Evolutionary conservation across 1,139 yeast species (phyloP).

Genomic region (Wickerhamomyces sp.): DNA sequence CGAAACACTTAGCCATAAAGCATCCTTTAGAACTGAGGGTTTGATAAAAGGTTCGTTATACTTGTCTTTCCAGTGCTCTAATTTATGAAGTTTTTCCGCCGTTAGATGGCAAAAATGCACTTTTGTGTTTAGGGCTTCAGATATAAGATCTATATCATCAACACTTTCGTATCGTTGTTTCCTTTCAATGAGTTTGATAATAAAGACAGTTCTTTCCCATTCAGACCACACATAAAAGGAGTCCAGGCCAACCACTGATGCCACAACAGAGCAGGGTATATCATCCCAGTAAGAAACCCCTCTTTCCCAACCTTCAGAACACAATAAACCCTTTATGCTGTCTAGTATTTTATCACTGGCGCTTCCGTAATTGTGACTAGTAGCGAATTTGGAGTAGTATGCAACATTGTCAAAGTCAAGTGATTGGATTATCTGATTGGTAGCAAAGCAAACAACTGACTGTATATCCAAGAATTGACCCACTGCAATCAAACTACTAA

Average conservation of each 20-base stretch:
- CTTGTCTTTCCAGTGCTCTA: constrained; percentile 35
- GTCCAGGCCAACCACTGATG: constrained; percentile 42
- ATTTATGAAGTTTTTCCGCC: constrained; percentile 38
- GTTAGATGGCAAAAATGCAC: constrained; percentile 45
- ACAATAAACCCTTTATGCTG: constrained; percentile 40
- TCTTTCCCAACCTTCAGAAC: constrained; percentile 43
- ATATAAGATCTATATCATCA: constrained; percentile 7
- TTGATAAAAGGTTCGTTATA: constrained; percentile 33
- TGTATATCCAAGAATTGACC: constrained; percentile 45
- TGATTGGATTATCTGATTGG: constrained; percentile 31
- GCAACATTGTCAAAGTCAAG: constrained; percentile 34
- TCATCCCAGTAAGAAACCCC: constrained; percentile 41
- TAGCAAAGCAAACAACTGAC: constrained; percentile 39
- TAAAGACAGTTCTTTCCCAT: constrained; percentile 47
- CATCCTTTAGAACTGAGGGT: constrained; percentile 36
- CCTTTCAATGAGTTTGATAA: constrained; percentile 36
- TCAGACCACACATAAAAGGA: constrained; percentile 48
- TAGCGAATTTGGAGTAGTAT: constrained; percentile 37
- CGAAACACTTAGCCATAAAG: constrained; percentile 43
- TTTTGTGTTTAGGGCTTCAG: constrained; percentile 29
- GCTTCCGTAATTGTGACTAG: constrained; percentile 37
- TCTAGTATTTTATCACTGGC: constrained; percentile 41
- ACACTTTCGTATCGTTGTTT: constrained; percentile 11
- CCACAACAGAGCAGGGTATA: constrained; percentile 38
- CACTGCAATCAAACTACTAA: constrained; percentile 40